These are phyloP conservation scores for Xylaria venustula DNA, from an alignment of 495 filamentous ascomycete species.

Conservation along the genomic window DNA sequence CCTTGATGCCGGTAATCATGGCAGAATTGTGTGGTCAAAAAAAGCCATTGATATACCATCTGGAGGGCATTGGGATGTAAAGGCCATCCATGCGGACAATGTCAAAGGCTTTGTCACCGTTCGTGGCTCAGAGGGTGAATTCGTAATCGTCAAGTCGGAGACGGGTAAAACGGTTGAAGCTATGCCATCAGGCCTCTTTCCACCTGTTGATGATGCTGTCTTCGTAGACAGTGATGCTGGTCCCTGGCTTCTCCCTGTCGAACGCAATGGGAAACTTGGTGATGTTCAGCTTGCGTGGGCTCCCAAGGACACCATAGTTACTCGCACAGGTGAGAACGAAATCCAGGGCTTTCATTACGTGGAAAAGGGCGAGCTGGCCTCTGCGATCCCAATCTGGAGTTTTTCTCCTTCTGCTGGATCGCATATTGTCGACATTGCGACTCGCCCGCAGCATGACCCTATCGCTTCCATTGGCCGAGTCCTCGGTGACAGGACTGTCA, in stretches of 20 bases:
- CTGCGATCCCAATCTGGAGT: conserved; percentile 63
- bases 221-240: conserved; percentile 52
- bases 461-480: conserved; percentile 94
- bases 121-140: conserved; percentile 56
- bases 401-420: conserved; percentile 70
- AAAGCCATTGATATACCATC: conserved; percentile 55
- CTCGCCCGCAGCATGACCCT: conserved; percentile 74
- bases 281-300: conserved; percentile 35
- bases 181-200: conserved; percentile 32
- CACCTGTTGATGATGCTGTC: conserved; percentile 43
- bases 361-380: conserved; percentile 39
- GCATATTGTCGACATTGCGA: conserved; percentile 61
- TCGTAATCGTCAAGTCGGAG: conserved; percentile 54
- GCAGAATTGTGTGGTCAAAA: conserved; percentile 71
- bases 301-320: conserved; percentile 57
- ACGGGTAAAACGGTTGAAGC: conserved; percentile 55
- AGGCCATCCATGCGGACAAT: conserved; percentile 60
- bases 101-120: conserved; percentile 56
- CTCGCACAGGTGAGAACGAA: conserved; percentile 56
- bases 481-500: conserved; percentile 82
- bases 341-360: conserved; percentile 61
- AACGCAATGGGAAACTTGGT: conserved; percentile 43
- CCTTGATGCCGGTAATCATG: conserved; percentile 73
- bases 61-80: conserved; percentile 62
- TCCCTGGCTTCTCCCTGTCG: conserved; percentile 47